A percentile compares a stretch with the other conserved stretches of the same genome.
Conservation (phyloP, 345 rosid species). For the Eucalyptus grandis region DNA sequence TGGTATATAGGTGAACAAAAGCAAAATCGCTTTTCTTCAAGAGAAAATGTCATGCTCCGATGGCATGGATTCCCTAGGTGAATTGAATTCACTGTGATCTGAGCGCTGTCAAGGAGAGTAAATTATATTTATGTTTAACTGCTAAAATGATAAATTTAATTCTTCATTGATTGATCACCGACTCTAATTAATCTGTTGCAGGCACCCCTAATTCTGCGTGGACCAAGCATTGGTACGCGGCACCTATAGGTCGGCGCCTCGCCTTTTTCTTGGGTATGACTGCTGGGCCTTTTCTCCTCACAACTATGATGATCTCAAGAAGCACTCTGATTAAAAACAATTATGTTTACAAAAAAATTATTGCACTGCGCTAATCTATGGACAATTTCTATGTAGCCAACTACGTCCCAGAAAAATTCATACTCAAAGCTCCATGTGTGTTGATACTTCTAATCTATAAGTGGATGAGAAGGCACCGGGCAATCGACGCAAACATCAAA, state of each 20-base stretch:
- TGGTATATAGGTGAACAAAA: too few species aligned
- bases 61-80: too few species aligned
- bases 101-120: not conserved
- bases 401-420: not conserved
- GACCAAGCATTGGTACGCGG: fast-evolving
- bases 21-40: too few species aligned
- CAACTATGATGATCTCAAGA: not conserved
- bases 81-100: too few species aligned
- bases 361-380: not conserved
- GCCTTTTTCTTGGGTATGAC: not conserved
- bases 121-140: not conserved
- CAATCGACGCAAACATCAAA: too few species aligned
- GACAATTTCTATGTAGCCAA: not conserved
- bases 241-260: fast-evolving
- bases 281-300: not conserved
- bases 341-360: not conserved
- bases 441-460: not conserved
- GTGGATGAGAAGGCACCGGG: not conserved
- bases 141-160: not conserved
- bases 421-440: not conserved
- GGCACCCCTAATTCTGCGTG: fast-evolving
- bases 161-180: not conserved
- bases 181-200: too few species aligned
- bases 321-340: not conserved
- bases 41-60: too few species aligned